A percentile compares a stretch with the other conserved stretches of the same genome.
Evolutionary conservation across 805 yeast genomes (phyloP).

Genomic region (Myxozyma geophila): DNA sequence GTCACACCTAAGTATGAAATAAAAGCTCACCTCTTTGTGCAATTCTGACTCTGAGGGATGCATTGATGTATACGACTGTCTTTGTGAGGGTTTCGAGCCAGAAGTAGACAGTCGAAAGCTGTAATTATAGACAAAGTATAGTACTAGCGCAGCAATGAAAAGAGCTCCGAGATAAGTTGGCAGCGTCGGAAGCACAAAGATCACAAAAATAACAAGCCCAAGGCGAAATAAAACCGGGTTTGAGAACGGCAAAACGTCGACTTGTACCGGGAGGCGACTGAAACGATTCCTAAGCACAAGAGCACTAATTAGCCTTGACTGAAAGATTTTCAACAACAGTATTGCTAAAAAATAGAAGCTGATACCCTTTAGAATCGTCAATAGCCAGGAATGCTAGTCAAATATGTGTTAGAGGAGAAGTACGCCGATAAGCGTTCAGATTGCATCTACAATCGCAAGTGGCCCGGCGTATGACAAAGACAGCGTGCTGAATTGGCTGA

Average conservation of each 20-base stretch:
- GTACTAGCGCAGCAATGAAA: background rate
- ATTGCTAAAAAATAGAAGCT: background rate
- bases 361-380: background rate
- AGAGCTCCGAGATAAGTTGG: background rate
- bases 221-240: background rate
- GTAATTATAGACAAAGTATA: background rate
- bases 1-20: background rate
- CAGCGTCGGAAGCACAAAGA: background rate
- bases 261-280: background rate
- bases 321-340: background rate
- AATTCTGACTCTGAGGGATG: slow-evolving; percentile 15
- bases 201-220: background rate
- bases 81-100: background rate
- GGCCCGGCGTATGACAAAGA: no score
- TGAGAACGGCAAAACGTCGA: slow-evolving; percentile 9
- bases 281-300: background rate
- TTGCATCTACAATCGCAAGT: no score
- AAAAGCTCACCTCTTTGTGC: slow-evolving; percentile 6
- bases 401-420: background rate
- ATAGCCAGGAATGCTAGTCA: background rate
- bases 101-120: background rate
- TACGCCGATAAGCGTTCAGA: background rate
- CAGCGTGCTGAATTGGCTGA: no score
- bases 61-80: slow-evolving; percentile 5
- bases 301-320: background rate